Evolutionary conservation across 805 yeast genomes (phyloP), one percentile per base, ranked within the genome.

Genomic region (Teunomyces cretensis): DNA sequence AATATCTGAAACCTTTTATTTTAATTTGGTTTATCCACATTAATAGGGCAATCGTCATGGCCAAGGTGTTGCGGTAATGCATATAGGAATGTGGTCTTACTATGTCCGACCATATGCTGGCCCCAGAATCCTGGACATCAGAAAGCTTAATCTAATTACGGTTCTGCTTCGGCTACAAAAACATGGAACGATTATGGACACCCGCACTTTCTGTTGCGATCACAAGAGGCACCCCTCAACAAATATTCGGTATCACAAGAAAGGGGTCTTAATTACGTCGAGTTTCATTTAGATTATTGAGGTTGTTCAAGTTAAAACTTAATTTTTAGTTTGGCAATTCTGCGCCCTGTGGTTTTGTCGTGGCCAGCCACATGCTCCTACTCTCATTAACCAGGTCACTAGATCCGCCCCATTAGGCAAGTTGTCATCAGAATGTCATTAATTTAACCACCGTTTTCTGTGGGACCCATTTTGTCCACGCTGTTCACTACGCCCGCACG

Each of bases 1-100:
- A 35, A 35, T 24, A 22, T 35, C 38, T 35, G 38, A 35, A 35
- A 35, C 38, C 38, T n/a, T 35, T 35, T 35, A 32, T 35, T 35
- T 19, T 17, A 35, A 7, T 19, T 35, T 22, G 28, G 28, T 19
- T 19, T 19, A 19, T 33, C n/a, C n/a, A n/a, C 36, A 17, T 15
- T 16, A 33, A 33, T 33, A 33, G n/a, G 36, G 36, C 36, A 33
- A 33, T 22, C n/a, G 22, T 16, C 36, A 9, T 22, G 17, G 36
- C 22, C 22, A 19, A 19, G 6, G 3, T 19, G 22, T 19, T 6
- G 22, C 22, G 22, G 22, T 3, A 4, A 19, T 19, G 22, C 22
- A 19, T 19, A 19, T 19, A 19, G 22, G 22, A 26, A 26, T 26
- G 28, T 26, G 28, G 28, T 26, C 28, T 9, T 26, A 26, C 28